Conservation (phyloP, 176 grass and related monocot species). For the Avena atlantica region DNA sequence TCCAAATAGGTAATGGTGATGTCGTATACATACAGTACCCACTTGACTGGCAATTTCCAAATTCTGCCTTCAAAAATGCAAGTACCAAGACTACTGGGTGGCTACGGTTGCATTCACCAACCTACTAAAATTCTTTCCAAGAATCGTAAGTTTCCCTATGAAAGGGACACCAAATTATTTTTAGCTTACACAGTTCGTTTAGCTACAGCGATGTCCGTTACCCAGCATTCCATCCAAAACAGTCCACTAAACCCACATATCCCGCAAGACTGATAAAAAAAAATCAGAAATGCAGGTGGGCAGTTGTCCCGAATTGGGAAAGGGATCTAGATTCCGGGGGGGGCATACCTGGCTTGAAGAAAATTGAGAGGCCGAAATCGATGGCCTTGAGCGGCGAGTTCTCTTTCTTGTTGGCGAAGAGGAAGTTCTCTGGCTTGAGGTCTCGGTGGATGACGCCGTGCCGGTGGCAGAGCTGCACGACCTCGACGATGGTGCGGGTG, state of each 20-base stretch:
- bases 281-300: slow-evolving; percentile 19
- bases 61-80: background rate
- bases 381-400: slow-evolving; percentile 97
- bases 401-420: slow-evolving; percentile 98
- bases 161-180: background rate
- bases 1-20: background rate
- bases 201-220: background rate
- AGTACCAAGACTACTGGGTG: background rate
- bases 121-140: slow-evolving; percentile 13
- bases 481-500: slow-evolving; percentile 88
- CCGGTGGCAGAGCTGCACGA: slow-evolving; percentile 95
- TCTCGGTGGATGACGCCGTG: slow-evolving; percentile 97
- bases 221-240: background rate
- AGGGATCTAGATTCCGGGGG: slow-evolving; percentile 41
- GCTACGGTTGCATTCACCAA: slow-evolving; percentile 19
- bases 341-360: slow-evolving; percentile 91
- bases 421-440: slow-evolving; percentile 97
- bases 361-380: slow-evolving; percentile 96
- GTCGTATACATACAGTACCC: background rate
- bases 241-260: slow-evolving; percentile 39
- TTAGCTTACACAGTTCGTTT: slow-evolving; percentile 10
- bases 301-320: slow-evolving; percentile 43
- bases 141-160: background rate
- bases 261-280: background rate
- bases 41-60: slow-evolving; percentile 1